phyloP scores from a whole-genome alignment of 495 filamentous ascomycete genomes.

The Tuber umbilicatum region DNA sequence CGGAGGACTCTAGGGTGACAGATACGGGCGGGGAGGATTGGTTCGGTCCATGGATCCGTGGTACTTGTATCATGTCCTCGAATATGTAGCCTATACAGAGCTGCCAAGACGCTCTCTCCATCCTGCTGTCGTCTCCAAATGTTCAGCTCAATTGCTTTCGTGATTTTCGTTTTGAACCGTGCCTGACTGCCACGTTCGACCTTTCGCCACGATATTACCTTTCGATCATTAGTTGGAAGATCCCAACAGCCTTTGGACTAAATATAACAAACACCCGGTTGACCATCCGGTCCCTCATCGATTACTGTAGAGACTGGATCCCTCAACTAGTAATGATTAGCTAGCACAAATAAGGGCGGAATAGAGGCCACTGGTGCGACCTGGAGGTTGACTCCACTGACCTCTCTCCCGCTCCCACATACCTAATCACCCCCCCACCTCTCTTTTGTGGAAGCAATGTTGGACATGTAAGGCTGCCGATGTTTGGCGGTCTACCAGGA shows the following conservation, averaged over 20 bases:
- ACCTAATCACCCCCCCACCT: not conserved
- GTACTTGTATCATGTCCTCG: not conserved
- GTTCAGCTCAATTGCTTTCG: not conserved
- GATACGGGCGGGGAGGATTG: not conserved
- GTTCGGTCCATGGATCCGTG: not conserved
- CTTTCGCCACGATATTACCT: not conserved
- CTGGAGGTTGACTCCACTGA: not conserved
- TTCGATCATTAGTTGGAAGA: not conserved
- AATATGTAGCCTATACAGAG: not conserved
- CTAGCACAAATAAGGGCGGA: not conserved
- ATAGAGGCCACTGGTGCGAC: not conserved
- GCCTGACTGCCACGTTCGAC: conserved; percentile 1
- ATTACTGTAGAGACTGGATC: not conserved
- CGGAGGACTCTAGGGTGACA: not conserved
- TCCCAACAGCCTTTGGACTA: not conserved
- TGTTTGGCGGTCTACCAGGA: not conserved
- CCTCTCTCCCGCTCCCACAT: not conserved
- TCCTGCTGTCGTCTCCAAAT: not conserved
- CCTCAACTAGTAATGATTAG: not conserved
- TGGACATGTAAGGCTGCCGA: conserved; percentile 1
- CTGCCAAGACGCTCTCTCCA: not conserved
- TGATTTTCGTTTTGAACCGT: not conserved
- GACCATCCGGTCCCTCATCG: not conserved
- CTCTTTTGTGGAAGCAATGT: not conserved
- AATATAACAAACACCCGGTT: not conserved